Evolutionary conservation across 2,329 filamentous ascomycete genomes (phyloP), one percentile per base, ranked within the genome.

Genomic region (Endoconidiophora polonica): DNA sequence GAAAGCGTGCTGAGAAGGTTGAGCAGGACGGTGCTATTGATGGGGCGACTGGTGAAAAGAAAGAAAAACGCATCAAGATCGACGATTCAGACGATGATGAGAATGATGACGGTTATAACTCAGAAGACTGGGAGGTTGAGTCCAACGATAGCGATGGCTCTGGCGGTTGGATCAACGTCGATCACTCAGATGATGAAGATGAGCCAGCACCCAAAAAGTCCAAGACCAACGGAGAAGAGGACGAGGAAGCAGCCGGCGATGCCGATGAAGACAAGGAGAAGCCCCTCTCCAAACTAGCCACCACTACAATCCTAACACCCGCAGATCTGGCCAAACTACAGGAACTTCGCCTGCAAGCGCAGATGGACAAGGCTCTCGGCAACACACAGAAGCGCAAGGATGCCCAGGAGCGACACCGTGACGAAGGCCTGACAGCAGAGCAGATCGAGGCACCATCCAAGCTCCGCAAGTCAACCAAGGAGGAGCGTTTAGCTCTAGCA

Each of bases 271-370:
- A 58, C 0, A 58, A 59, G 2, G 56, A 63, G 5, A 62, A 69
- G 50, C 67, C 70, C 54, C 74, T 79, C 56, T 79, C 81, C 10
- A 86, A 79, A 58, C 77, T 95, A 41, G 88, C 88, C n/a, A 94
- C 86, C 0, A 94, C 86, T 2, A 83, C 85, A 45, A 93, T 98
- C 56, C 79, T 98, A 54, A 98, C 91, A 0, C 91, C 91, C 0
- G 91, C 91, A 10, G 91, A 98, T 65, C 75, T 96, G n/a, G 81
- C 85, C 57, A 96, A 96, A 63, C 80, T 98, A 18, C 79, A 86
- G 54, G 90, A 95, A 65, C 79, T 98, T 22, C 84, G 86, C 44
- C 71, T 83, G 46, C 71, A 82, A 41, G 78, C 86, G 18, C 75
- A 77, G 36, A 68, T 96, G 44, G 77, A 83, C 55, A 81, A 83